phyloP scores from a whole-genome alignment of 441 rosid genomes.

The Geranium incanum region DNA sequence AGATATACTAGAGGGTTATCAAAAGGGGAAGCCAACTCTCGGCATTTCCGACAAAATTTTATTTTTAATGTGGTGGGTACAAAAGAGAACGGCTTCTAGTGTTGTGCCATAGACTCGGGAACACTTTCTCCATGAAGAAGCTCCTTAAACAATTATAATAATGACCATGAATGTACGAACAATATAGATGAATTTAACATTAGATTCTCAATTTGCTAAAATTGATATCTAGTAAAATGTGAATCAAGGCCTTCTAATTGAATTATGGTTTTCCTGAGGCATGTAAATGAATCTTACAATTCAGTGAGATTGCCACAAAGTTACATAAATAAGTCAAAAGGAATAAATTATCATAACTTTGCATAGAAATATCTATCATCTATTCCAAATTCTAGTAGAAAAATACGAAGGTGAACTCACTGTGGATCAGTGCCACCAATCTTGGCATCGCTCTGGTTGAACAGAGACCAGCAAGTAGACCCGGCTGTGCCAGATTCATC shows the following conservation, averaged over 20 bases:
- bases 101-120: too few species aligned
- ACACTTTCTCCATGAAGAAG: too few species aligned
- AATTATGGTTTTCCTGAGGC: background rate
- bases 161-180: background rate
- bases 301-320: background rate
- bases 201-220: background rate
- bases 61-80: too few species aligned
- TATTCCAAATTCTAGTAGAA: background rate
- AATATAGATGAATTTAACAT: background rate
- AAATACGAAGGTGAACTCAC: conserved; percentile 32
- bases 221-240: background rate
- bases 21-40: too few species aligned
- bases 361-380: background rate
- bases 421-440: conserved; percentile 53
- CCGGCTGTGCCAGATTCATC: conserved; percentile 69
- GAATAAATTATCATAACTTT: background rate
- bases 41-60: too few species aligned
- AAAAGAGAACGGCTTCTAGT: too few species aligned
- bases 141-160: too few species aligned
- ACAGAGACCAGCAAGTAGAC: conserved; percentile 79
- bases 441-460: conserved; percentile 50
- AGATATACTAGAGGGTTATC: too few species aligned
- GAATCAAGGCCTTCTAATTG: background rate
- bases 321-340: background rate
- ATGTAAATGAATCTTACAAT: background rate